Base-by-base conservation (phyloP, 2,329 filamentous ascomycete species). In the Kalaharituber pfeilii region DNA sequence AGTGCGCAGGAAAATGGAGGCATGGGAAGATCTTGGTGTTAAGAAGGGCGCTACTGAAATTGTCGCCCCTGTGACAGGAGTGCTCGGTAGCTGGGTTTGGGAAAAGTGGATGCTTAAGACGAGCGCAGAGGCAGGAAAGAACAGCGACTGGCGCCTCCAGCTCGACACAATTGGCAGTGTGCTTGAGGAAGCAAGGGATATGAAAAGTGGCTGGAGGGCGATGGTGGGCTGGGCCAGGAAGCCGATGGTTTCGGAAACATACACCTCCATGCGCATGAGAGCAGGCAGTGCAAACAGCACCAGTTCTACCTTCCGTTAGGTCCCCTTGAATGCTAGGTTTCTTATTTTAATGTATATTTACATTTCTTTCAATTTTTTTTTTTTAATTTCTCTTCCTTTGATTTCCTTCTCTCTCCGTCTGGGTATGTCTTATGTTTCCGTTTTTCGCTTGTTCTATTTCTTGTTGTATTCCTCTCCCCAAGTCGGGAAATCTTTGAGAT, bases 61-160 rank as follows among this genome's bases (percentile, higher is more conserved):
- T 65, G 78, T 81, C 13, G 84, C 85, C 1, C 80, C 77, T 62
- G 73, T 94, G 60, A 83, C 84, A 11, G 88, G 88, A 20, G 71
- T 96, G 39, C 79, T 89, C 0, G 91, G 86, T 3, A 81, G 83
- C 25, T 91, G 87, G 81, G 81, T 81, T 67, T 98, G 88, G 89
- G 91, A 98, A 75, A 84, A 86, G 67, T 98, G 91, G 91, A 77
- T 96, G 67, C 71, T 95, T 61, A 85, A 86, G 65, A 73, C 71
- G 33, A 66, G 75, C 8, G 71, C 74, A 22, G 73, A 77, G 68
- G 77, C 78, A 6, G 76, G 73, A 56, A 75, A 74, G 56, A 75
- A 53, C 26, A 61, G 58, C 4, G 59, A 63, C 49, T 56, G 56
- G 47, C 57, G 58, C 33, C 55, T 58, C 26, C 55, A 60, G 33